These are phyloP conservation scores for Fusarium sp. DNA, from an alignment of 2,329 filamentous ascomycete genomes.

Conservation along the genomic window DNA sequence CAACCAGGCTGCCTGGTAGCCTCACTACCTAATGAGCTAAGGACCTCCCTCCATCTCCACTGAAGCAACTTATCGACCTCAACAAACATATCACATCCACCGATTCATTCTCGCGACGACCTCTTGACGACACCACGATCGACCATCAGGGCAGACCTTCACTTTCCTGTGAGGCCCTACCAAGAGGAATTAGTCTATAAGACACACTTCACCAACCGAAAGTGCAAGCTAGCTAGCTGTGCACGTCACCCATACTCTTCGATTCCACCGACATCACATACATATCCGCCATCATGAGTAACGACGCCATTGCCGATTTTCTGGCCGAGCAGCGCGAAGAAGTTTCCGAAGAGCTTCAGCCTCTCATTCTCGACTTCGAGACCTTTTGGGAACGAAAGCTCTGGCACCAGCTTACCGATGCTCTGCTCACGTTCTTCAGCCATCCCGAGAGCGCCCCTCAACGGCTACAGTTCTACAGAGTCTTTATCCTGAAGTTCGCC, in stretches of 20 bases:
- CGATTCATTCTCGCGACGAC: constrained; percentile 3
- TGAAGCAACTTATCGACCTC: constrained; percentile 31
- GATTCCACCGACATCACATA: constrained; percentile 17
- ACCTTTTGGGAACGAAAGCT: constrained; percentile 98
- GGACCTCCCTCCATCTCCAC: constrained; percentile 40
- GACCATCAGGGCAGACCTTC: neutral
- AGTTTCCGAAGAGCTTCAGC: constrained; percentile 87
- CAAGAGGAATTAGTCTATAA: neutral
- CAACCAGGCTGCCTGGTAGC: constrained; percentile 55
- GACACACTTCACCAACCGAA: constrained; percentile 12
- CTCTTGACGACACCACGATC: neutral
- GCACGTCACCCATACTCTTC: constrained; percentile 33
- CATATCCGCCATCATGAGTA: constrained; percentile 71
- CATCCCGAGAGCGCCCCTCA: constrained; percentile 82
- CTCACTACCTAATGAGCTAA: constrained; percentile 49
- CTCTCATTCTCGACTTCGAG: constrained; percentile 90
- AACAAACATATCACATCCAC: constrained; percentile 13
- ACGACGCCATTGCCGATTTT: constrained; percentile 90
- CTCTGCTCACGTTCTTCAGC: constrained; percentile 88
- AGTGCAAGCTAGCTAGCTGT: constrained; percentile 41
- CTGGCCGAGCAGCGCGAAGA: constrained; percentile 89
- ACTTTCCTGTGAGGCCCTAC: neutral
- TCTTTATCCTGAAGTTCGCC: constrained; percentile 94
- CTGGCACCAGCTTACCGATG: constrained; percentile 97
- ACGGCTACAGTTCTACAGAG: constrained; percentile 90